phyloP scores from a whole-genome alignment of 345 rosid genomes.

The Dovyalis caffra region DNA sequence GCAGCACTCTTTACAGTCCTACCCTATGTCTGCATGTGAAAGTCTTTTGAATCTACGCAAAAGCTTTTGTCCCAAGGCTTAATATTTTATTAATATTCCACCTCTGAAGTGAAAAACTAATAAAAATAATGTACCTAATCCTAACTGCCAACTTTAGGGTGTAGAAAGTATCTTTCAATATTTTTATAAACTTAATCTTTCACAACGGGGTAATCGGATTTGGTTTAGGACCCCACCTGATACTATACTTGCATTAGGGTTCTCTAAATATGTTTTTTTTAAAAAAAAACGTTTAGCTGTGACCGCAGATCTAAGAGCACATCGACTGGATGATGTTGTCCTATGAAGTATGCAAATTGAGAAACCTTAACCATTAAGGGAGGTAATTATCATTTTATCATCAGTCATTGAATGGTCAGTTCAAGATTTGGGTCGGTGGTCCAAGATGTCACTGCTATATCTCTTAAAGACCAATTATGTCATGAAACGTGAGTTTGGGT shows the following conservation, averaged over 20 bases:
- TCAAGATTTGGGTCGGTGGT: slow-evolving; percentile 11
- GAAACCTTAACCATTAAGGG: background rate
- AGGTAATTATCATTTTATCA: too few species aligned
- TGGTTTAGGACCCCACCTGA: background rate
- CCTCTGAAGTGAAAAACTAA: background rate
- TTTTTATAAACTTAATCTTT: background rate
- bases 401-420: too few species aligned
- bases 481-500: background rate
- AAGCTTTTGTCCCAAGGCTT: background rate
- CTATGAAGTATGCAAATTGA: background rate
- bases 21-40: background rate
- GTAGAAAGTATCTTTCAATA: background rate
- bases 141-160: slow-evolving; percentile 9
- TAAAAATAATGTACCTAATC: slow-evolving; percentile 7
- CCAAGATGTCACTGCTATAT: background rate
- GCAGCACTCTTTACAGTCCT: background rate
- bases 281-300: background rate
- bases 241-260: background rate
- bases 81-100: background rate
- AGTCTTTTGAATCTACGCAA: background rate
- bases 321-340: background rate
- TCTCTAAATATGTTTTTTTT: background rate
- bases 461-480: slow-evolving; percentile 11
- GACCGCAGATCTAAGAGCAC: background rate
- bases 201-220: background rate